phyloP scores from a whole-genome alignment of 2,329 filamentous ascomycete species.

The Hypoxylon sp. region DNA sequence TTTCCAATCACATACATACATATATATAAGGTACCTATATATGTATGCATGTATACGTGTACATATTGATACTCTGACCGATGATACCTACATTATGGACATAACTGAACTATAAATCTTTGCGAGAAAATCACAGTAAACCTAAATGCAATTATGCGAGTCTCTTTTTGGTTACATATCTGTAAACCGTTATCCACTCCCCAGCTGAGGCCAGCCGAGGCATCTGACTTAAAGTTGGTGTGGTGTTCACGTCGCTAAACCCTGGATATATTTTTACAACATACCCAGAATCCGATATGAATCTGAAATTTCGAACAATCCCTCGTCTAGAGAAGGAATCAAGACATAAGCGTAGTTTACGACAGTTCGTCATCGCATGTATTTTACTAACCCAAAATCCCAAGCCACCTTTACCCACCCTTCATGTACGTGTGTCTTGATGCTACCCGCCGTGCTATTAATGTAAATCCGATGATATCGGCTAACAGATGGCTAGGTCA shows the following conservation, averaged over 20 bases:
- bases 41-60: background rate
- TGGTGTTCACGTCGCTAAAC: too few species aligned
- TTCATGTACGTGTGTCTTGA: conserved; percentile 2
- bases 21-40: too few species aligned
- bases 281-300: background rate
- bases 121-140: background rate
- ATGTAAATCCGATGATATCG: background rate
- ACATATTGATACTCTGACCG: too few species aligned
- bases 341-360: background rate
- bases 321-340: too few species aligned
- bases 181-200: background rate
- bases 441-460: background rate
- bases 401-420: background rate
- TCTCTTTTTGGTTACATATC: background rate
- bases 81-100: too few species aligned
- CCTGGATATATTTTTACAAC: too few species aligned
- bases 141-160: background rate
- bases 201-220: conserved; percentile 1
- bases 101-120: too few species aligned
- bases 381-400: background rate
- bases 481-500: conserved; percentile 29
- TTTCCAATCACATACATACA: too few species aligned
- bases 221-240: background rate
- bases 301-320: background rate
- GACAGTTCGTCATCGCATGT: background rate